Evolutionary conservation across 139 green algal genomes (phyloP), one percentile per base, ranked within the genome.

Genomic region (Chlorella sp.): DNA sequence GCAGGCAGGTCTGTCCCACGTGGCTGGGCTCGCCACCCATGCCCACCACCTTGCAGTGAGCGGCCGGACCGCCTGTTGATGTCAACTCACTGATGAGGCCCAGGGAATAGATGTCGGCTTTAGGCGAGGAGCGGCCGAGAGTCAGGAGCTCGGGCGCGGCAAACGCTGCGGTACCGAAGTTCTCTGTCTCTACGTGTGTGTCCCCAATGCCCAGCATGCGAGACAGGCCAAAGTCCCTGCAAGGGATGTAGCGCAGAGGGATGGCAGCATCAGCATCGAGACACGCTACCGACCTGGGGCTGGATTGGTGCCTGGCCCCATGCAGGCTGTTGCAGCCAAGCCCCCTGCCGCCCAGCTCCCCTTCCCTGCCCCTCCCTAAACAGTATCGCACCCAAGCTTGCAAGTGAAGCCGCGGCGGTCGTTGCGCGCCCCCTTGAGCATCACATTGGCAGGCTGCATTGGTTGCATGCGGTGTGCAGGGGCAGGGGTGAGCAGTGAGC

Each of bases 361-460:
- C n/a, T n/a, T n/a, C n/a, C n/a, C n/a, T n/a, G n/a, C n/a, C n/a
- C n/a, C n/a, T n/a, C n/a, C n/a, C n/a, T n/a, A n/a, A n/a, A n/a
- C n/a, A n/a, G n/a, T n/a, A n/a, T n/a, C 51, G 51, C 51, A 60
- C 51, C 51, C 91, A 30, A 94, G 87, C 90, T 98, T 98, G 74
- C 87, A 90, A 0, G 89, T 90, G 79, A 94, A 95, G 68, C 93
- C 92, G 22, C 93, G 83, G 1, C 88, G 67, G 76, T 95, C 92
- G 30, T 87, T 91, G 51, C 67, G 67, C 8, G 73, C 88, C 62
- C 81, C 89, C 74, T 91, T 93, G 28, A 95, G 89, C 89, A 96
- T 84, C 84, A 96, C 94, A 64, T 96, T 96, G n/a, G 85, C 87
- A n/a, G 90, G 86, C 87, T 60, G 51, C 51, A 60, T 54, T 7